Evolutionary conservation across 2,329 filamentous ascomycete genomes (phyloP), one percentile per base, ranked within the genome.

Genomic region (Fusarium avenaceum): DNA sequence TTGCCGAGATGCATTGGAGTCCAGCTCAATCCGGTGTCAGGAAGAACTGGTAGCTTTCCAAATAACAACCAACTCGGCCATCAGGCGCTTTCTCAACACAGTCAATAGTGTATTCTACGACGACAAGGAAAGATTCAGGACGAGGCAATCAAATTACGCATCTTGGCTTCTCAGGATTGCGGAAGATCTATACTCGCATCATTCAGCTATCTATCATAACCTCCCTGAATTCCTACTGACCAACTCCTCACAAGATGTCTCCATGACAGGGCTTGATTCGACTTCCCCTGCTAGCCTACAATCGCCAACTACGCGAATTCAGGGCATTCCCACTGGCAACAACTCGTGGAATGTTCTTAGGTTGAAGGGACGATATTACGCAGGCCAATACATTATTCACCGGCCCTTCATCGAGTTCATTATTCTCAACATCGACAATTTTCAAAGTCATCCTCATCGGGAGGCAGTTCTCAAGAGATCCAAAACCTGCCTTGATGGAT

Each of bases 351-450:
- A 77, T 9, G 72, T 77, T 0, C 24, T 76, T 0, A 50, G 76
- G 19, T 65, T 77, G 0, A 67, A 74, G 26, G 75, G 76, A 1
- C 56, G 76, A 6, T 76, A 76, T 20, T 76, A 69, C 9, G 74
- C 76, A 0, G 76, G 74, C 0, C 73, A 76, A 17, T 76, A 77
- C 35, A 76, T 77, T 7, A 76, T 77, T 1, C 72, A 77, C 24
- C 58, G 75, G 2, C 76, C 76, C 1, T 74, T 77, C 10, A 64
- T 77, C 9, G 74, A 77, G 9, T 75, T 74, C 8, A 68, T 72
- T 0, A 26, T 77, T 8, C 62, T 76, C 5, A 76, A 77, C 10
- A 55, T 72, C 13, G 61, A 63, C 0, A 61, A 70, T 3, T 65
- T 77, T 3, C 58, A 73, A 1, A 57, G 62, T 0, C 74, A 77